phyloP scores from a whole-genome alignment of 495 filamentous ascomycete species.

The Penicillium parvum region DNA sequence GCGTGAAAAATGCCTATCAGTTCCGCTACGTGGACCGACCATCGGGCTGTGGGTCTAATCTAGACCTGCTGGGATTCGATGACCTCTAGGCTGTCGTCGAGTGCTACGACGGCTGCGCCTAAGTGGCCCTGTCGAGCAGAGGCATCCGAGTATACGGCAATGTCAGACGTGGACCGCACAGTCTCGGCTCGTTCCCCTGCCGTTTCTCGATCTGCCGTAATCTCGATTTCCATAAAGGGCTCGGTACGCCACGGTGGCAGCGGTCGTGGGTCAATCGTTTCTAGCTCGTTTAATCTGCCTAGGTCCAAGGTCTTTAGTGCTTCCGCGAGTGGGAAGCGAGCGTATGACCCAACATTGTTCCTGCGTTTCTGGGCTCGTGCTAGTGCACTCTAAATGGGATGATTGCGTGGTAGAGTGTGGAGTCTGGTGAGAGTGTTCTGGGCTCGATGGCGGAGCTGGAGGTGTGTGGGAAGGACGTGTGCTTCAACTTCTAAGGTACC shows the following conservation, averaged over 20 bases:
- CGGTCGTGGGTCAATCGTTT: slow-evolving; percentile 21
- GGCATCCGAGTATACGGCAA: slow-evolving; percentile 13
- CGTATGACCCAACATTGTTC: not conserved
- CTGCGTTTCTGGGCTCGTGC: slow-evolving; percentile 4
- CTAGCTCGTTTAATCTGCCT: slow-evolving; percentile 14
- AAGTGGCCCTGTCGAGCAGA: slow-evolving; percentile 10
- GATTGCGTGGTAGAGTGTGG: slow-evolving; percentile 7
- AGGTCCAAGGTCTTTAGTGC: not conserved
- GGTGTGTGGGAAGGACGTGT: slow-evolving; percentile 2
- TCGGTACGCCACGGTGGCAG: slow-evolving; percentile 16
- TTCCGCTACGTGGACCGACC: slow-evolving; percentile 23
- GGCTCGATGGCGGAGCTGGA: slow-evolving; percentile 7
- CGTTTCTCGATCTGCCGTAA: slow-evolving; percentile 18
- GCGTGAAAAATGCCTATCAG: slow-evolving; percentile 21
- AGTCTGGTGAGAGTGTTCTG: slow-evolving; percentile 5
- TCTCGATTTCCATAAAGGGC: slow-evolving; percentile 20
- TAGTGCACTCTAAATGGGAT: slow-evolving; percentile 11
- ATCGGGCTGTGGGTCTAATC: slow-evolving; percentile 19
- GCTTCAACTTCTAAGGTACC: slow-evolving; percentile 4
- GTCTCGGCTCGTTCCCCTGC: slow-evolving; percentile 14
- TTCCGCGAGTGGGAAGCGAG: not conserved
- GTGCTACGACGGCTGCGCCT: slow-evolving; percentile 6
- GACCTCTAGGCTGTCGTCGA: slow-evolving; percentile 5
- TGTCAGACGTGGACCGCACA: slow-evolving; percentile 3
- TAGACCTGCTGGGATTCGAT: slow-evolving; percentile 15